Evolutionary conservation across 1,284 basidiomycete genomes (phyloP).

Genomic region (Cutaneotrichosporon sp.): DNA sequence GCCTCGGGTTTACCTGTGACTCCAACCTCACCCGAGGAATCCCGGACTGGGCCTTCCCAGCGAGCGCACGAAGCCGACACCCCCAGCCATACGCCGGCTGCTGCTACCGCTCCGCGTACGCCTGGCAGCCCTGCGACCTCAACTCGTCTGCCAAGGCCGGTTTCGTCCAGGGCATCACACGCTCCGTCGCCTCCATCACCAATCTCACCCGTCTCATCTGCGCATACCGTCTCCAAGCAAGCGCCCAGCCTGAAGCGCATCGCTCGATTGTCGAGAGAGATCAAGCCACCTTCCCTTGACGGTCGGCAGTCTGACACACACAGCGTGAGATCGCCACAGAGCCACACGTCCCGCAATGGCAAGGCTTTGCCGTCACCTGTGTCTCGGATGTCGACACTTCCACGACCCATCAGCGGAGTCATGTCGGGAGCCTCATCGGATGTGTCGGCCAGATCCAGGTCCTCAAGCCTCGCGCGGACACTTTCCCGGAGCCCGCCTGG

Average conservation of each 20-base stretch:
- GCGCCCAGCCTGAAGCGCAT: background rate
- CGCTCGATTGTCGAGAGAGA: background rate
- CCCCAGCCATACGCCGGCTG: background rate
- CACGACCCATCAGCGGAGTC: background rate
- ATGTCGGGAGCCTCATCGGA: background rate
- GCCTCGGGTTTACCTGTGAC: background rate
- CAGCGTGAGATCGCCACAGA: background rate
- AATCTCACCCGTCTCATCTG: background rate
- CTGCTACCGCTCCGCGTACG: background rate
- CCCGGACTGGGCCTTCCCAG: background rate
- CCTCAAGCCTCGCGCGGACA: constrained; percentile 20
- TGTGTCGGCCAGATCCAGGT: constrained; percentile 17
- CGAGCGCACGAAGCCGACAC: background rate
- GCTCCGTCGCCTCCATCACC: background rate
- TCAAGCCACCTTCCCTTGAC: background rate
- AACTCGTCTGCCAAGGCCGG: background rate
- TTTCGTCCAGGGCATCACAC: background rate
- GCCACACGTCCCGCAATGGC: background rate
- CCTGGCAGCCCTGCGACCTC: background rate
- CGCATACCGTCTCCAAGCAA: background rate
- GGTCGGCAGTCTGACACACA: constrained; percentile 1
- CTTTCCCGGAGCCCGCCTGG: constrained; percentile 27
- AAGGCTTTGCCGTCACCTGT: background rate
- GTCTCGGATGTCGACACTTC: constrained; percentile 1
- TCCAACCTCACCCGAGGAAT: background rate